These are phyloP conservation scores for Nissolia schottii DNA, from an alignment of 306 rosid genomes.

Conservation along the genomic window DNA sequence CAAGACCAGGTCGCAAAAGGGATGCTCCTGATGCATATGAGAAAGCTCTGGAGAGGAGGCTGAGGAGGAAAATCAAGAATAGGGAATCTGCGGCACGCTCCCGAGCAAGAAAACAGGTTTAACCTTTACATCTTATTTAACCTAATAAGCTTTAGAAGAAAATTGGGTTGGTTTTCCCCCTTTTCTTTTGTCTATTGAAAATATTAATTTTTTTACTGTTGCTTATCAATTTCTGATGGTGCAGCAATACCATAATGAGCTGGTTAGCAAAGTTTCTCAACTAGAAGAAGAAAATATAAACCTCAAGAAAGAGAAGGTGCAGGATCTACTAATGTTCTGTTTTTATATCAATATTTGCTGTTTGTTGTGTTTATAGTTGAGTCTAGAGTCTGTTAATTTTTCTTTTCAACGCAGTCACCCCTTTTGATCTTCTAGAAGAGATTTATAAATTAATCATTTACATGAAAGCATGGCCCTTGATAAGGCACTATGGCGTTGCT, in stretches of 20 bases:
- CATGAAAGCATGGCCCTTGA: no score
- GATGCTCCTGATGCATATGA: slow-evolving; percentile 53
- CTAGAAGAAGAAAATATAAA: slow-evolving; percentile 54
- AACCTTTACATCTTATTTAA: not conserved
- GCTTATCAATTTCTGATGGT: slow-evolving; percentile 16
- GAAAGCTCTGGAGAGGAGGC: slow-evolving; percentile 68
- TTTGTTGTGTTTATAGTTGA: not conserved
- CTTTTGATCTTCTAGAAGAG: no score
- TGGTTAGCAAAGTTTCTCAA: slow-evolving; percentile 62
- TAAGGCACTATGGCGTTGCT: no score
- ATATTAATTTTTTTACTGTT: not conserved
- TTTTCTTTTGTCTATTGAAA: not conserved
- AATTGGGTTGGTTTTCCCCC: not conserved
- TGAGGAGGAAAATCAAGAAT: slow-evolving; percentile 82
- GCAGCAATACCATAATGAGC: slow-evolving; percentile 67
- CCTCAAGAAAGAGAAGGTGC: slow-evolving; percentile 73
- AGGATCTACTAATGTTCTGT: not conserved
- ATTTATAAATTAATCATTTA: no score
- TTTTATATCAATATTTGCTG: not conserved
- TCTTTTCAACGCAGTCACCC: no score
- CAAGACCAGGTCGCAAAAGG: slow-evolving; percentile 52
- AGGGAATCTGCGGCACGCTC: slow-evolving; percentile 92
- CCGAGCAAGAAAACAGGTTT: slow-evolving; percentile 85
- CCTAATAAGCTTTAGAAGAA: not conserved
- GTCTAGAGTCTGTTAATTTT: not conserved